A percentile compares a stretch with the other conserved stretches of the same genome.
Evolutionary conservation across 495 filamentous ascomycete genomes (phyloP).

Genomic region (Thozetella sp.): DNA sequence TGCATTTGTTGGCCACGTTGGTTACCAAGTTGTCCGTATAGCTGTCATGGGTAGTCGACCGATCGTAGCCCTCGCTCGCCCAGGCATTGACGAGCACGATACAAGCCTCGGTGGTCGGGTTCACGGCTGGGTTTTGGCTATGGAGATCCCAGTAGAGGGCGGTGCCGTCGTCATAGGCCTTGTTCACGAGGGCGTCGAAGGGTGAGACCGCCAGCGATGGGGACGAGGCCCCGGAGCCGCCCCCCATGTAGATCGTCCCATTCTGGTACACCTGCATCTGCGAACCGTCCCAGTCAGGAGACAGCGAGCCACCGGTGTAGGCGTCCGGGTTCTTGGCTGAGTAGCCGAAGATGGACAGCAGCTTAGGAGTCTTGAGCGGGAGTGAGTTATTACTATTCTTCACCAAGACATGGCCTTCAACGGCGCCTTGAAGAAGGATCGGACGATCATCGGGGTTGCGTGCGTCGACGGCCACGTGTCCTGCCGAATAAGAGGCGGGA

Average conservation of each 20-base stretch:
- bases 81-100: slow-evolving; percentile 65
- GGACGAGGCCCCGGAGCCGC: slow-evolving; percentile 60
- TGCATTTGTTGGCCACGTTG: slow-evolving; percentile 56
- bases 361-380: slow-evolving; percentile 50
- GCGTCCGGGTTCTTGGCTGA: slow-evolving; percentile 42
- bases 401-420: slow-evolving; percentile 62
- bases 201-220: slow-evolving; percentile 57
- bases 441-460: slow-evolving; percentile 40
- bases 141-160: slow-evolving; percentile 51
- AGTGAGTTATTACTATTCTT: slow-evolving; percentile 61
- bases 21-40: slow-evolving; percentile 59
- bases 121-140: slow-evolving; percentile 35
- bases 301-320: slow-evolving; percentile 20
- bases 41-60: slow-evolving; percentile 39
- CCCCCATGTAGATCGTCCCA: slow-evolving; percentile 59
- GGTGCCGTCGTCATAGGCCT: slow-evolving; percentile 56
- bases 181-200: slow-evolving; percentile 57
- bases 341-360: slow-evolving; percentile 55
- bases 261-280: slow-evolving; percentile 12
- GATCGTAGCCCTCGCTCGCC: slow-evolving; percentile 56
- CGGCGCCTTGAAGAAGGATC: slow-evolving; percentile 42
- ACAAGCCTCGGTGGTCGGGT: slow-evolving; percentile 63
- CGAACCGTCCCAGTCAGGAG: not conserved
- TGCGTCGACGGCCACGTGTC: slow-evolving; percentile 54
- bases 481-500: slow-evolving; percentile 48